Conservation (phyloP, 2,329 filamentous ascomycete species). For the Beauveria caledonica region DNA sequence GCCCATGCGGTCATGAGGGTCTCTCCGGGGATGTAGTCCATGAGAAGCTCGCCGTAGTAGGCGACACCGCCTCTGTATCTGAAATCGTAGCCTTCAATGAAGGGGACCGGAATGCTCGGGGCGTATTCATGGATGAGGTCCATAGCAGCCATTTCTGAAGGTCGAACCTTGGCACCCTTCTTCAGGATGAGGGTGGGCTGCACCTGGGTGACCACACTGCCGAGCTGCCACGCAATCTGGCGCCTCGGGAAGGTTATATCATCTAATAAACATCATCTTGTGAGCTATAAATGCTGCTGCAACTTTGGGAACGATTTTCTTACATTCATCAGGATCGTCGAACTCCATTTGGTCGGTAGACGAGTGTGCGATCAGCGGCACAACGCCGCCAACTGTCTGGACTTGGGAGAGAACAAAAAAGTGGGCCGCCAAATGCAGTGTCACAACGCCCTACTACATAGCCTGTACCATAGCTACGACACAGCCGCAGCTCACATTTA, state of each 20-base stretch:
- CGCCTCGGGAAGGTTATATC: neutral
- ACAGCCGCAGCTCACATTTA: too few species aligned
- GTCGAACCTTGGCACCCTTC: constrained; percentile 13
- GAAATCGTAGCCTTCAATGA: constrained; percentile 1
- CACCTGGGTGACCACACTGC: constrained; percentile 6
- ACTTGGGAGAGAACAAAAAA: neutral
- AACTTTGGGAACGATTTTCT: neutral
- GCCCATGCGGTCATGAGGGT: constrained; percentile 10
- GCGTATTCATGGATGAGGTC: constrained; percentile 9
- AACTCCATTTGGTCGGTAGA: neutral
- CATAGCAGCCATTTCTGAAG: constrained; percentile 13
- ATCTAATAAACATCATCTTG: neutral
- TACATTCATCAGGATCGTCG: constrained; percentile 3
- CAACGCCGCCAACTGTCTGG: neutral
- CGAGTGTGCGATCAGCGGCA: neutral
- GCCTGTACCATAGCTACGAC: too few species aligned
- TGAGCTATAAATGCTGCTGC: neutral
- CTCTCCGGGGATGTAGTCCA: constrained; percentile 10
- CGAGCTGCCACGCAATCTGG: constrained; percentile 2
- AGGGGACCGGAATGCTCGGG: constrained; percentile 10
- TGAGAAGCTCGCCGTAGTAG: constrained; percentile 10
- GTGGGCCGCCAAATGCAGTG: neutral
- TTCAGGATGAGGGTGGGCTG: constrained; percentile 11
- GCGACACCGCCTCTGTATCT: neutral
- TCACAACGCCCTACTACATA: too few species aligned